Percentiles rank a stretch among this genome's conserved stretches.
phyloP scores from a whole-genome alignment of 2,329 filamentous ascomycete genomes.

The Fusarium sp. region DNA sequence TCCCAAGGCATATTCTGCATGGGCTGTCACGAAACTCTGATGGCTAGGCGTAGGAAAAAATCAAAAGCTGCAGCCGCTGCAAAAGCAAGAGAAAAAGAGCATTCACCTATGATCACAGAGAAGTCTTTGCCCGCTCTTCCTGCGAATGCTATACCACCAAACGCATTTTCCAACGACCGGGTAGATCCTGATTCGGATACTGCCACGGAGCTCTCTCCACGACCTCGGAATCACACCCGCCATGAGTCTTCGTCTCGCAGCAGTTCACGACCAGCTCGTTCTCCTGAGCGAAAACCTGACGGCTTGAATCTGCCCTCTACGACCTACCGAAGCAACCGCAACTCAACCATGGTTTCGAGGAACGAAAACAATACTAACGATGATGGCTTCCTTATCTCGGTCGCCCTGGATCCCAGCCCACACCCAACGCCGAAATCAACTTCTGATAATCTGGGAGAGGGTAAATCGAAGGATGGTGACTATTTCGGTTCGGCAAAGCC shows the following conservation, averaged over 20 bases:
- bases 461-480: constrained; percentile 66
- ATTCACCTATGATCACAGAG: constrained; percentile 78
- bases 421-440: constrained; percentile 67
- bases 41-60: constrained; percentile 91
- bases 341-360: constrained; percentile 72
- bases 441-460: constrained; percentile 60
- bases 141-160: constrained; percentile 74
- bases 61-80: constrained; percentile 73
- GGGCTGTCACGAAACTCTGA: constrained; percentile 96
- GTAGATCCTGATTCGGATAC: constrained; percentile 72
- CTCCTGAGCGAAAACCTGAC: constrained; percentile 67
- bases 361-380: constrained; percentile 61
- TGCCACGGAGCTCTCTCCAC: constrained; percentile 76
- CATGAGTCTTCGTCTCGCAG: constrained; percentile 67
- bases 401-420: constrained; percentile 78
- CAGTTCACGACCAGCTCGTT: constrained; percentile 64
- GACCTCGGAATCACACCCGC: constrained; percentile 65
- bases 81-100: constrained; percentile 72
- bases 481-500: constrained; percentile 66
- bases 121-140: constrained; percentile 94
- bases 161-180: constrained; percentile 71
- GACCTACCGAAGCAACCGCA: constrained; percentile 81
- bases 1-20: constrained; percentile 99
- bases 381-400: constrained; percentile 80
- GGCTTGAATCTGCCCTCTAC: constrained; percentile 78